These are phyloP conservation scores for Hypoxylon sp. DNA, from an alignment of 2,329 filamentous ascomycete genomes.

Conservation along the genomic window DNA sequence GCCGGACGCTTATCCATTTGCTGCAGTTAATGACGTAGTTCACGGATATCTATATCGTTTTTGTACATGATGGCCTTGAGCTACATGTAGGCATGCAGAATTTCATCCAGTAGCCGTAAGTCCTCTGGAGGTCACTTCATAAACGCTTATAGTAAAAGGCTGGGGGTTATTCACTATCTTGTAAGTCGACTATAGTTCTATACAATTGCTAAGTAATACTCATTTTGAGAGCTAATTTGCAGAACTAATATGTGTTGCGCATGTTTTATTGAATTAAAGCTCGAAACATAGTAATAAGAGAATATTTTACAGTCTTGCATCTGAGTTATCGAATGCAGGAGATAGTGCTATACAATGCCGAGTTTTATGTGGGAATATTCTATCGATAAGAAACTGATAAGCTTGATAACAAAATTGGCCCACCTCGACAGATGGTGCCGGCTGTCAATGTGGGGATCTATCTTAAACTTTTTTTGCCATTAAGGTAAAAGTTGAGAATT, in stretches of 20 bases:
- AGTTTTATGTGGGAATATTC: neutral
- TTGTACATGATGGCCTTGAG: neutral
- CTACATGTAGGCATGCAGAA: neutral
- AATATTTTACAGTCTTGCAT: neutral
- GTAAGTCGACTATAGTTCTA: neutral
- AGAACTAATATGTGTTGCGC: neutral
- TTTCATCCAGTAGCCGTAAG: conserved; percentile 2
- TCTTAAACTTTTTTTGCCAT: conserved; percentile 32
- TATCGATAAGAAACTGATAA: conserved; percentile 23
- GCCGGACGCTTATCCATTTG: conserved; percentile 10
- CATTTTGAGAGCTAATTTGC: neutral
- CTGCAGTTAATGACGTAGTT: conserved; percentile 25
- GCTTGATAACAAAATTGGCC: conserved; percentile 6
- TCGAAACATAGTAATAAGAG: neutral
- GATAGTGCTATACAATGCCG: neutral
- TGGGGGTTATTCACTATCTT: neutral
- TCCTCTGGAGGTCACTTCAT: conserved; percentile 9
- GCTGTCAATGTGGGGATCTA: conserved; percentile 32
- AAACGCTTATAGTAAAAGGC: neutral
- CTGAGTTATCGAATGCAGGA: neutral
- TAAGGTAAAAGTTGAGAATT: conserved; percentile 11
- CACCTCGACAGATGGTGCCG: neutral
- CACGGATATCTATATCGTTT: conserved; percentile 11
- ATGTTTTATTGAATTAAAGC: neutral
- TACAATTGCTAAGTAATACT: neutral